Evolutionary conservation across 202 grass and related monocot genomes (phyloP).

Genomic region (Musa balbisiana): DNA sequence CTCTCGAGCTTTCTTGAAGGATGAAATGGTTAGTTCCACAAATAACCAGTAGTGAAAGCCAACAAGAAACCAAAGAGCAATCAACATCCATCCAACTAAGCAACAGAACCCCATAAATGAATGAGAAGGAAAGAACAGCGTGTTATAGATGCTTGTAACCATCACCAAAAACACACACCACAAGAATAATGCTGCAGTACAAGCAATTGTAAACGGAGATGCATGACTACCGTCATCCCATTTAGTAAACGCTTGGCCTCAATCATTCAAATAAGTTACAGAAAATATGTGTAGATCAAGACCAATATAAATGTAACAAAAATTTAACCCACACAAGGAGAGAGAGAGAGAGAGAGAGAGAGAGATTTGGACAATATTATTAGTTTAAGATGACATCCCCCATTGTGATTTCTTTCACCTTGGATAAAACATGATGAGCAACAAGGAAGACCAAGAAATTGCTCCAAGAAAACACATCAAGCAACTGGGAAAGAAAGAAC

Average conservation of each 20-base stretch:
- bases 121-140: background rate
- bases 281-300: too few relatives aligned
- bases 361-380: background rate
- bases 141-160: background rate
- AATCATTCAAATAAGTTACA: too few relatives aligned
- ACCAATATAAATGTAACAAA: too few relatives aligned
- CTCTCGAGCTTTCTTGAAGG: background rate
- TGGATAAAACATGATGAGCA: background rate
- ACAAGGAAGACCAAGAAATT: background rate
- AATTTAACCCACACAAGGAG: background rate
- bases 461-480: background rate
- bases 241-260: too few relatives aligned
- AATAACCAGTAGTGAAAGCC: too few relatives aligned
- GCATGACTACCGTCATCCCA: background rate
- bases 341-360: background rate
- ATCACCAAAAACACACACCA: background rate
- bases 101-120: background rate
- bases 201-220: too few relatives aligned
- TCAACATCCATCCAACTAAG: background rate
- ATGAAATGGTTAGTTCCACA: background rate
- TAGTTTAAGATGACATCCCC: background rate
- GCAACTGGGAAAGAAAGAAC: conserved; percentile 4
- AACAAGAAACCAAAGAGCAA: too few relatives aligned
- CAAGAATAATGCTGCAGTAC: background rate
- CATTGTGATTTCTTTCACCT: conserved; percentile 14